Base-by-base conservation (phyloP, 176 grass and related monocot species). In the Avena atlantica region DNA sequence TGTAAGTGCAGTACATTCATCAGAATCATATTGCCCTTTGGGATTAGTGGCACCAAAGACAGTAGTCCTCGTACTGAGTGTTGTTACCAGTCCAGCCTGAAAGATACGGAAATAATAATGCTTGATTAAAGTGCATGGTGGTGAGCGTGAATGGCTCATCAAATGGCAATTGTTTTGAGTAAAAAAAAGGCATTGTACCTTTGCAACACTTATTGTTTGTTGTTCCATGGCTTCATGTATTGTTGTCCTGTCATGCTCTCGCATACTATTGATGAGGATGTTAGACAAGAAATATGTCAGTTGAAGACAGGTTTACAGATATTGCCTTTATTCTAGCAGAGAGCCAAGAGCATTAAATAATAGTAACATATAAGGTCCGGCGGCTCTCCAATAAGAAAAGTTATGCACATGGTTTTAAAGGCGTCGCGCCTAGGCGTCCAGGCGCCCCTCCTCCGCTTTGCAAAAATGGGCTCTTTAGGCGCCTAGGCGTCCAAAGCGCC, bases 151-250 rank as follows among this genome's bases (percentile, higher is more conserved):
- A 68, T 0, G 2, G 16, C 6, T 56, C 34, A 82, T 25, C 58
- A 84, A 80, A 52, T 69, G 75, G 4, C 4, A 70, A 31, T 58
- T 14, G 34, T 42, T 8, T 9, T 34, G 13, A 67, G 48, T 84
- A 5, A 84, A 83, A 48, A 37, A 48, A 75, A 84, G 29, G 56
- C 16, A 76, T 58, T 17, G 17, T 92, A 98, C 96, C 96, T 98
- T 98, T 0, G 96, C 96, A 60, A 98, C 81, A 67, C 96, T 98
- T 91, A 98, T 95, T 78, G 96, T 98, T 83, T 98, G 96, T 81
- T 98, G 96, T 72, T 98, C 96, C 93, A 98, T 98, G 77, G 96
- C 96, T 91, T 98, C 96, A 80, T 98, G 96, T 94, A 98, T 98
- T 81, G 96, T 95, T 82, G 96, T 93, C 87, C 96, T 95, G 64